phyloP scores from a whole-genome alignment of 257 asterid species.

The Solanum virginianum region DNA sequence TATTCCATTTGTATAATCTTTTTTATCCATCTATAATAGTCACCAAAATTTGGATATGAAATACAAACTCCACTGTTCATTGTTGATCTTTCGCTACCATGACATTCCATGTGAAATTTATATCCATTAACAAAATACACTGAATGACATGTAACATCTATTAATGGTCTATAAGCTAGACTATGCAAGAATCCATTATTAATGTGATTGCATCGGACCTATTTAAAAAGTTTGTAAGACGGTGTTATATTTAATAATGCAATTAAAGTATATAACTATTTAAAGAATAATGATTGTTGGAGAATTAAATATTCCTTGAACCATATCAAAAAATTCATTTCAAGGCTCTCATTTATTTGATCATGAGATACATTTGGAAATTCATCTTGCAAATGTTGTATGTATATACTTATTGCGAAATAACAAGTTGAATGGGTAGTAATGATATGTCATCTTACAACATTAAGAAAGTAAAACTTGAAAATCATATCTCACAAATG shows the following conservation, averaged over 20 bases:
- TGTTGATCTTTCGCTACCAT: not conserved
- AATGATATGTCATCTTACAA: too few species aligned
- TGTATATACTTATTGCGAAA: not conserved
- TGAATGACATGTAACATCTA: not conserved
- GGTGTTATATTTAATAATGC: too few species aligned
- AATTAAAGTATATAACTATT: too few species aligned
- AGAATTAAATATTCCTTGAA: not conserved
- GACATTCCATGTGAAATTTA: not conserved
- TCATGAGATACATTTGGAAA: not conserved
- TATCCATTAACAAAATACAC: not conserved
- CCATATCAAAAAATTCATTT: not conserved
- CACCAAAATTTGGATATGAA: not conserved
- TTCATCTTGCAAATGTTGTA: not conserved
- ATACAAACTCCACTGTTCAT: not conserved
- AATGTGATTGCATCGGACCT: not conserved
- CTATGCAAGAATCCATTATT: not conserved
- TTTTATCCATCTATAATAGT: not conserved
- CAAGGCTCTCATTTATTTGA: not conserved
- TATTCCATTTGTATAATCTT: not conserved
- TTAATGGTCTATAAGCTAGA: not conserved
- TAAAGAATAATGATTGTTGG: not conserved
- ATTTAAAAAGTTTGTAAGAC: not conserved
- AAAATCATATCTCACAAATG: too few species aligned
- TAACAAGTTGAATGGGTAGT: not conserved
- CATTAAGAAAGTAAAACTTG: too few species aligned